Percentiles rank a stretch among this genome's conserved stretches.
These are phyloP conservation scores for Coprinopsis sp. DNA, from an alignment of 768 basidiomycete species.

Conservation along the genomic window DNA sequence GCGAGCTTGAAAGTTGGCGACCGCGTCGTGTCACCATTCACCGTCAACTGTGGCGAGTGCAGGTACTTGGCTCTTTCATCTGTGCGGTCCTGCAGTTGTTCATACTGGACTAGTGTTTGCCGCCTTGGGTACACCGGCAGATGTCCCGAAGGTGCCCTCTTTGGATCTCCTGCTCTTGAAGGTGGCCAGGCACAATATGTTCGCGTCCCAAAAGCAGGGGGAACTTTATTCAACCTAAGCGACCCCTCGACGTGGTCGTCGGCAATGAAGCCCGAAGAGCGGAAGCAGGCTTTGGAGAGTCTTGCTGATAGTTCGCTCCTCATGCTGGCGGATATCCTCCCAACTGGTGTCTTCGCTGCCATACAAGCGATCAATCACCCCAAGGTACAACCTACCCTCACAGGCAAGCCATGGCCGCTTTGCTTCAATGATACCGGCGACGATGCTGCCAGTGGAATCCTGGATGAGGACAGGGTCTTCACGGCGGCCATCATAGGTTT, in stretches of 20 bases:
- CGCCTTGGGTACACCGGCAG: constrained; percentile 69
- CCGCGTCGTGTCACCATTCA: constrained; percentile 77
- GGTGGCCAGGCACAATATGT: constrained; percentile 81
- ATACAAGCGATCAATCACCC: constrained; percentile 69
- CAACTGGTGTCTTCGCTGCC: constrained; percentile 76
- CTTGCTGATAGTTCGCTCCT: constrained; percentile 64
- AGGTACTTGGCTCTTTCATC: constrained; percentile 44
- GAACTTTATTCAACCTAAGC: constrained; percentile 64
- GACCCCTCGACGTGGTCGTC: constrained; percentile 44
- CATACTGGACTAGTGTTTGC: constrained; percentile 47
- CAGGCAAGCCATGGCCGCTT: constrained; percentile 55
- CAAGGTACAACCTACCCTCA: constrained; percentile 58
- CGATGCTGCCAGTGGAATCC: constrained; percentile 31
- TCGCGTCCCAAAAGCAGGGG: constrained; percentile 75
- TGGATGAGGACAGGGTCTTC: constrained; percentile 44
- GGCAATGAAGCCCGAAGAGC: constrained; percentile 30
- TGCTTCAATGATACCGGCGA: constrained; percentile 29
- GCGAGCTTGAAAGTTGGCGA: constrained; percentile 63
- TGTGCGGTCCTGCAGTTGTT: neutral
- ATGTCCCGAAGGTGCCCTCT: constrained; percentile 55
- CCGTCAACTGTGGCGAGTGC: constrained; percentile 82
- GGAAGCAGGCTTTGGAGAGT: constrained; percentile 32
- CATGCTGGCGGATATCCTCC: constrained; percentile 72
- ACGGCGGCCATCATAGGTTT: constrained; percentile 69
- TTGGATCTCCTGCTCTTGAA: constrained; percentile 61